These are phyloP conservation scores for Phoma herbarum DNA, from an alignment of 2,329 filamentous ascomycete species.

Conservation along the genomic window DNA sequence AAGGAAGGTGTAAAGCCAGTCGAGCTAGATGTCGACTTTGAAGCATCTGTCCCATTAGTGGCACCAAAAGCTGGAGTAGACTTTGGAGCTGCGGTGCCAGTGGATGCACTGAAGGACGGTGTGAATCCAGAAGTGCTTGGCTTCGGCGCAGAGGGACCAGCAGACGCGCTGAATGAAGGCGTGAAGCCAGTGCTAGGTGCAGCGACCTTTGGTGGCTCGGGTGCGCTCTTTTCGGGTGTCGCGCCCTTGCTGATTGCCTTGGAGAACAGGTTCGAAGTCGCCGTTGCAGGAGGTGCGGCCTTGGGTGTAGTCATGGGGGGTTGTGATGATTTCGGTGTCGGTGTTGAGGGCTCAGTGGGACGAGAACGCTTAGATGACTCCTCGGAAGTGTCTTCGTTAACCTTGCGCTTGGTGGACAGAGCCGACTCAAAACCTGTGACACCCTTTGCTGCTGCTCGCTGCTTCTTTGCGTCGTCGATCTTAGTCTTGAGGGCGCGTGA, in stretches of 20 bases:
- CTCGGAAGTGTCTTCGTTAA: constrained; percentile 27
- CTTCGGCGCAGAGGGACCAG: constrained; percentile 17
- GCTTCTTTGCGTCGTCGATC: constrained; percentile 42
- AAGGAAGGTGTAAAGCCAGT: constrained; percentile 21
- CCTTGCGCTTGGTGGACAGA: constrained; percentile 47
- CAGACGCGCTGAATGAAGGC: constrained; percentile 23
- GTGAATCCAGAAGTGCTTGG: constrained; percentile 14
- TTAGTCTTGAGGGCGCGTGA: constrained; percentile 40
- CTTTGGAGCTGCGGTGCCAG: constrained; percentile 8
- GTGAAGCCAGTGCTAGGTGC: constrained; percentile 26
- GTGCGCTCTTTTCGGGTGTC: constrained; percentile 23
- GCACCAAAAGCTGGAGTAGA: constrained; percentile 7
- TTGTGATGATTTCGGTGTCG: constrained; percentile 31
- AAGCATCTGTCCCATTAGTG: neutral
- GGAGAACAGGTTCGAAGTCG: constrained; percentile 37
- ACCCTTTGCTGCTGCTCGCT: constrained; percentile 39
- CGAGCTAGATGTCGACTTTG: constrained; percentile 1
- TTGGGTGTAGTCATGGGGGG: constrained; percentile 22
- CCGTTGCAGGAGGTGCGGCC: constrained; percentile 30
- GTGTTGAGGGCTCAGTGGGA: constrained; percentile 28
- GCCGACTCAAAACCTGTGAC: constrained; percentile 45
- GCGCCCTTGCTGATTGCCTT: constrained; percentile 37
- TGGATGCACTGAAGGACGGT: constrained; percentile 25
- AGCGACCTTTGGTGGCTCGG: constrained; percentile 23
- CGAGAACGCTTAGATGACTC: constrained; percentile 40